Percentiles rank a stretch among this genome's conserved stretches.
phyloP scores from a whole-genome alignment of 805 yeast genomes.

The Teunomyces barrocoloradensis region DNA sequence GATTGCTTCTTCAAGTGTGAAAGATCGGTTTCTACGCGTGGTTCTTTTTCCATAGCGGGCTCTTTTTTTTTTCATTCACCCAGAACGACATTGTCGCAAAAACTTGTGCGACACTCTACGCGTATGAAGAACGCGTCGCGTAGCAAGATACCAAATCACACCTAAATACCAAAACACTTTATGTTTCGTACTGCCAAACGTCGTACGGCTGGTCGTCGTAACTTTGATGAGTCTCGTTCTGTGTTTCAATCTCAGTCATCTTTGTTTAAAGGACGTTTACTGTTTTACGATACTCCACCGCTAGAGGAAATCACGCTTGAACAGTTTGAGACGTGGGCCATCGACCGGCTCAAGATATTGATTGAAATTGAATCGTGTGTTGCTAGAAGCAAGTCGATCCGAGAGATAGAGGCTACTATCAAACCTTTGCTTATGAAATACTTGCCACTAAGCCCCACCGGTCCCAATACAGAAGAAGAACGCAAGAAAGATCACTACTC shows the following conservation, averaged over 20 bases:
- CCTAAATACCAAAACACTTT: not conserved
- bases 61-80: not conserved
- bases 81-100: not conserved
- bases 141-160: not conserved
- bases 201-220: slow-evolving; percentile 70
- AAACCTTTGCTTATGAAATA: slow-evolving; percentile 62
- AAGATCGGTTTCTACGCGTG: not conserved
- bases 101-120: not conserved
- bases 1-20: slow-evolving; percentile 3
- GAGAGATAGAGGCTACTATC: slow-evolving; percentile 64
- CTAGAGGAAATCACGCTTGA: slow-evolving; percentile 83
- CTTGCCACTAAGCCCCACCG: slow-evolving; percentile 56
- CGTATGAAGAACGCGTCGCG: slow-evolving; percentile 1
- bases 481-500: slow-evolving; percentile 89
- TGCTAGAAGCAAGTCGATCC: slow-evolving; percentile 58
- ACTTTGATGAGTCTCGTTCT: slow-evolving; percentile 47
- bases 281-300: slow-evolving; percentile 78
- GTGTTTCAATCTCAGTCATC: slow-evolving; percentile 26
- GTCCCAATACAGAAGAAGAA: slow-evolving; percentile 46
- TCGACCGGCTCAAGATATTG: slow-evolving; percentile 80
- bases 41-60: not conserved
- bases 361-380: slow-evolving; percentile 78
- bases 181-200: slow-evolving; percentile 78
- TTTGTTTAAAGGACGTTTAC: slow-evolving; percentile 58
- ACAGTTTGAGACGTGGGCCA: slow-evolving; percentile 94